Evolutionary conservation across 1,284 basidiomycete genomes (phyloP), one percentile per base, ranked within the genome.

Genomic region (Apiotrichum siamense): DNA sequence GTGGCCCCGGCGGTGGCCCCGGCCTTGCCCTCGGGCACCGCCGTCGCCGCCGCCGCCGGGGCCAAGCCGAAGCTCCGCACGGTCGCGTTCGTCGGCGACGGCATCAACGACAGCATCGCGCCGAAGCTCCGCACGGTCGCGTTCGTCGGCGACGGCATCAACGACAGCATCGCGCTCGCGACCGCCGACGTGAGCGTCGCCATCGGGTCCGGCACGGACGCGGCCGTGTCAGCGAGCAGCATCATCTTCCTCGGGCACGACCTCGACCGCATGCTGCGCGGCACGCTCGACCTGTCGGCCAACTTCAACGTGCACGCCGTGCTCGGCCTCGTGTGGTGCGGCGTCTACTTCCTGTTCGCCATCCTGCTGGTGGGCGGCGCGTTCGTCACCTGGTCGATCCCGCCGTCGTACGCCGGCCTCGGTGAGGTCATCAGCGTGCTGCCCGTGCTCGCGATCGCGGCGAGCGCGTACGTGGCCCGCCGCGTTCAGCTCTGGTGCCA

Each of bases 111-210:
- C 39, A 52, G 58, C 13, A 59, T 61, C 15, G 64, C 65, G 3
- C 54, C n/a, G n/a, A n/a, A n/a, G n/a, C n/a, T n/a, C n/a, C n/a
- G 18, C 31, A 37, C 24, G 24, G 35, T 38, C 33, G 45, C 45
- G 15, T 60, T 67, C 26, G 56, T 64, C 12, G 64, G 64, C 15
- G 61, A 66, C 48, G 64, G 64, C 17, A 61, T 64, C 49, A 67
- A 67, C 48, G 64, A 66, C 39, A 52, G 58, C 13, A 59, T 61
- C 15, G 64, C 65, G 3, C 54, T 65, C 31, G 41, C 59, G 4
- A 18, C 13, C 13, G 45, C 45, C 17, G 45, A 47, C 29, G 27
- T 47, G 21, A 27, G 37, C 20, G 25, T 47, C 45, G 36, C 21
- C 9, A 47, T 47, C 21, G 45, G 45, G 21, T 32, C 21, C 37